Evolutionary conservation across 2,329 filamentous ascomycete species (phyloP).

Genomic region (Colletotrichum tamarilloi): DNA sequence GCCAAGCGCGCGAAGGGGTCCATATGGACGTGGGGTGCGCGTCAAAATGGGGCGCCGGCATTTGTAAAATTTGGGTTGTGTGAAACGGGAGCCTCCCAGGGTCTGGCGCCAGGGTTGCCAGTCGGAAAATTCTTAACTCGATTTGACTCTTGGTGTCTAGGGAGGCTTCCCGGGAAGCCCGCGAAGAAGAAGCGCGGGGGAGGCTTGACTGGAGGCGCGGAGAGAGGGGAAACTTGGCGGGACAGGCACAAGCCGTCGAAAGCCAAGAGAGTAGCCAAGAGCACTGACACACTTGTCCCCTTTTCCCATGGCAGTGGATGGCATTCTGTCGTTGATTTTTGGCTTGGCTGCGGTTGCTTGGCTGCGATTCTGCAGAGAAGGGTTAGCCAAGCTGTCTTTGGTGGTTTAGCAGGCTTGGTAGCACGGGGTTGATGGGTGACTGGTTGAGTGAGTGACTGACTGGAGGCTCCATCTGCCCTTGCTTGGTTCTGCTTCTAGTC

Average conservation of each 20-base stretch:
- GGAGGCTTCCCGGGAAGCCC: not conserved
- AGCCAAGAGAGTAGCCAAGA: conserved; percentile 33
- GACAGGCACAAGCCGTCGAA: conserved; percentile 11
- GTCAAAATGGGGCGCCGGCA: conserved; percentile 20
- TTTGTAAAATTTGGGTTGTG: conserved; percentile 20
- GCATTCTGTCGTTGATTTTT: conserved; percentile 7
- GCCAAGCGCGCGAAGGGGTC: conserved; percentile 15
- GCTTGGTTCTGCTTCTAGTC: not conserved
- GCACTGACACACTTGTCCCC: conserved; percentile 9
- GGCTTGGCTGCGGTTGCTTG: conserved; percentile 1
- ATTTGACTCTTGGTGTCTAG: conserved; percentile 29
- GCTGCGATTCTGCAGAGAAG: not conserved
- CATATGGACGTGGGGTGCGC: conserved; percentile 24
- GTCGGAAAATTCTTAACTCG: conserved; percentile 34
- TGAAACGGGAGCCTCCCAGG: conserved; percentile 22
- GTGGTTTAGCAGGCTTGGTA: not conserved
- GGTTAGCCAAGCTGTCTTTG: not conserved
- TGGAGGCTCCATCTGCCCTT: not conserved
- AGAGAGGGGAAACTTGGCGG: conserved; percentile 1
- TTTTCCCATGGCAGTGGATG: not conserved
- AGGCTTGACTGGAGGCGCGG: conserved; percentile 12
- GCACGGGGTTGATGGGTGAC: not conserved
- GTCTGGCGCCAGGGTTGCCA: conserved; percentile 14
- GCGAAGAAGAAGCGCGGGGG: conserved; percentile 16
- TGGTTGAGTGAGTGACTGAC: not conserved